A percentile compares a stretch with the other conserved stretches of the same genome.
Evolutionary conservation across 202 grass and related monocot genomes (phyloP).

Genomic region (Digitaria exilis): DNA sequence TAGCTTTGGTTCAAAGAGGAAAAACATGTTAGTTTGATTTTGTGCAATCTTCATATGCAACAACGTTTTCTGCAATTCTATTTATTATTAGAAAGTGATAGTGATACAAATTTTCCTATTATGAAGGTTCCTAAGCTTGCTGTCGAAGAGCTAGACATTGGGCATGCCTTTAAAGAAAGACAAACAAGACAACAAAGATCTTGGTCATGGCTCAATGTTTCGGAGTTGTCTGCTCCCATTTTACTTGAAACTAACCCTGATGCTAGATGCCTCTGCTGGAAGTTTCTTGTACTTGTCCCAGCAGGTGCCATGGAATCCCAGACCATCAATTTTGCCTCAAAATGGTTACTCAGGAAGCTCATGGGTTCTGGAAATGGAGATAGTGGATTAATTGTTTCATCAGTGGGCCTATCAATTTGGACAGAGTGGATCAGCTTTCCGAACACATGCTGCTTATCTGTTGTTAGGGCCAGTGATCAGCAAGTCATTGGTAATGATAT

Average conservation of each 20-base stretch:
- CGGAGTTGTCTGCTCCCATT: slow-evolving; percentile 73
- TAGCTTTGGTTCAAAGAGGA: neutral
- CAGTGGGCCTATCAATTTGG: slow-evolving; percentile 63
- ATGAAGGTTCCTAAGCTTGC: slow-evolving; percentile 61
- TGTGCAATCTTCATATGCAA: neutral
- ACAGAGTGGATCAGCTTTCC: slow-evolving; percentile 49
- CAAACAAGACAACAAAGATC: slow-evolving; percentile 54
- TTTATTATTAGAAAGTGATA: slow-evolving; percentile 20
- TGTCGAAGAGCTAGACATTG: slow-evolving; percentile 58
- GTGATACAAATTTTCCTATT: slow-evolving; percentile 42
- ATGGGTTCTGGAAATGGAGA: slow-evolving; percentile 55
- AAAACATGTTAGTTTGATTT: neutral
- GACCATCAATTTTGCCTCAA: slow-evolving; percentile 47
- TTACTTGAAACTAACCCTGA: slow-evolving; percentile 71
- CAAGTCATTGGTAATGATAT: slow-evolving; percentile 47
- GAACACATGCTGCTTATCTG: slow-evolving; percentile 59
- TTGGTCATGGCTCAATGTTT: slow-evolving; percentile 69
- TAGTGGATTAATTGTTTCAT: slow-evolving; percentile 50
- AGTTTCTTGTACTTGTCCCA: slow-evolving; percentile 70
- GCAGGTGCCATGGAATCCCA: slow-evolving; percentile 35
- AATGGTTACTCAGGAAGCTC: slow-evolving; percentile 85
- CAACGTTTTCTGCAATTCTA: slow-evolving; percentile 29
- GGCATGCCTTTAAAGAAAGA: slow-evolving; percentile 60
- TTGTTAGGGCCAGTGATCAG: slow-evolving; percentile 65
- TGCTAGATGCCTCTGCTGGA: slow-evolving; percentile 87